Evolutionary conservation across 1,284 basidiomycete genomes (phyloP).

Genomic region (Sanghuangporus baumii): DNA sequence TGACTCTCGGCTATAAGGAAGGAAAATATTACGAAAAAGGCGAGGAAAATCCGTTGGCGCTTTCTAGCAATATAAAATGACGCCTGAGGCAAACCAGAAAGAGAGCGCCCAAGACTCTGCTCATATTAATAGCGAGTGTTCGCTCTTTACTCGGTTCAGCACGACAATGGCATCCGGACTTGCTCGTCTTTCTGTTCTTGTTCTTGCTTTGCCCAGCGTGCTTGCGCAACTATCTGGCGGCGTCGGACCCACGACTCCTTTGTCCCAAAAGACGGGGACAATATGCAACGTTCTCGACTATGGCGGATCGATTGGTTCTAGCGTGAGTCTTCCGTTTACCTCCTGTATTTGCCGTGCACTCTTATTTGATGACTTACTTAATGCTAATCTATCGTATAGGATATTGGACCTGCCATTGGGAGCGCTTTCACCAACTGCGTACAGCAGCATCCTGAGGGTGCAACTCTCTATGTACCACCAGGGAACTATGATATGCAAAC

Average conservation of each 20-base stretch:
- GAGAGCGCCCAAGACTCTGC: background rate
- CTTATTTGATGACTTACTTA: background rate
- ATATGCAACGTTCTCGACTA: conserved; percentile 31
- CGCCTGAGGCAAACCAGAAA: background rate
- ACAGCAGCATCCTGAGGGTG: conserved; percentile 17
- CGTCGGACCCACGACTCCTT: conserved; percentile 27
- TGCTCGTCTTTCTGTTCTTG: background rate
- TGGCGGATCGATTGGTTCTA: conserved; percentile 28
- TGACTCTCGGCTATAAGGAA: background rate
- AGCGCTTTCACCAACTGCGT: conserved; percentile 28
- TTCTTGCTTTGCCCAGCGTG: background rate
- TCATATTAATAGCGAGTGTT: background rate
- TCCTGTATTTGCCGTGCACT: background rate
- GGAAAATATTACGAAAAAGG: background rate
- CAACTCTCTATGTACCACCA: conserved; percentile 22
- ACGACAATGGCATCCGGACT: conserved; percentile 10
- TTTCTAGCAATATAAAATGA: background rate
- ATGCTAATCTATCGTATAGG: conserved; percentile 6
- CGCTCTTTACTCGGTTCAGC: background rate
- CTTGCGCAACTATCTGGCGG: conserved; percentile 26
- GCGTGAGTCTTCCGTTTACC: conserved; percentile 10
- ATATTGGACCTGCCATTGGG: conserved; percentile 32
- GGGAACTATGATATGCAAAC: conserved; percentile 24
- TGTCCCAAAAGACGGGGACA: conserved; percentile 24
- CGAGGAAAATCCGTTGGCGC: background rate